Base-by-base conservation (phyloP, 2,329 filamentous ascomycete genomes). In the Sclerotinia sclerotiorum region DNA sequence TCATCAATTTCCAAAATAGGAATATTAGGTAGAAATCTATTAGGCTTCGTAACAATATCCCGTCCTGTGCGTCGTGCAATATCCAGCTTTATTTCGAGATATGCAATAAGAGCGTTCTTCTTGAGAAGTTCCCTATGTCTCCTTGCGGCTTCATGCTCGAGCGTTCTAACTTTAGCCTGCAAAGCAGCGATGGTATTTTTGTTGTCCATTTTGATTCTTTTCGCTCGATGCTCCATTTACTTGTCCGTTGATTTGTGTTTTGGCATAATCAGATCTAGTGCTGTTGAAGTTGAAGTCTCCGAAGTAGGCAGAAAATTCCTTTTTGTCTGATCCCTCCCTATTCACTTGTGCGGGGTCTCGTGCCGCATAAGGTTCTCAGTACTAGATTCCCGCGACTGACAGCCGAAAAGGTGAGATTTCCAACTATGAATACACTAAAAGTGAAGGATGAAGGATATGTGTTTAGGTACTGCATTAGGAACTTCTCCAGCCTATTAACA, bases 321-420 rank as follows among this genome's bases (percentile, higher is more conserved):
- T 8, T 32, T 15, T 54, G 29, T 7, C 27, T 32, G 15, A 29
- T 54, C 2, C 0, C 29, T 29, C 29, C 29, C 29, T 29, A 29
- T 29, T 5, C 29, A 29, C 17, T 17, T 29, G 6, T 17, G 0
- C 13, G 1, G 13, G 4, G 27, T 0, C 3, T 2, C 0, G 15
- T 10, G n/a, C 15, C 17, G 8, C 29, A 29, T 8, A 0, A 32
- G 15, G 29, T 54, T 19, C 32, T 32, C 32, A 32, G 7, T 32
- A 32, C 32, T 32, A 32, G 32, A 54, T 17, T 54, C 7, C 21
- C 3, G 3, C 21, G 17, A 27, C 19, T 1, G 3, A 54, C 29
- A 3, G 51, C 7, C 15, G 0, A 21, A 19, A 21, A 4, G 1
- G 1, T 27, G 5, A 54, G 27, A 7, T n/a, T n/a, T n/a, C n/a